phyloP scores from a whole-genome alignment of 2,329 filamentous ascomycete species.

The Scytalidium lignicola region DNA sequence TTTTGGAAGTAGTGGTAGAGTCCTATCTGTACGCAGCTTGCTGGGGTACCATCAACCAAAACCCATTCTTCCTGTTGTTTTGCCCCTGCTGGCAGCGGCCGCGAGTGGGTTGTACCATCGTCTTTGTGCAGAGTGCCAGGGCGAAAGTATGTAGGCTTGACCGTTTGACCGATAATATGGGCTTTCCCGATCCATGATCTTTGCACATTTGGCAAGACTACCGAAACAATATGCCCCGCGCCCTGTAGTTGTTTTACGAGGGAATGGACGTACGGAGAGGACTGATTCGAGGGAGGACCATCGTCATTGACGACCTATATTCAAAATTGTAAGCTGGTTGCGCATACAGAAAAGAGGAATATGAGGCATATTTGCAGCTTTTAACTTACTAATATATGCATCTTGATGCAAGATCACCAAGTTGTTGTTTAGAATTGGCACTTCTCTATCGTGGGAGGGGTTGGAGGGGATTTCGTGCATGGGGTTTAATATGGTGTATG shows the following conservation, averaged over 20 bases:
- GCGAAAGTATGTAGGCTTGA: slow-evolving; percentile 81
- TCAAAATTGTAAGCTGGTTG: background rate
- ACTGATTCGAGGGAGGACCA: slow-evolving; percentile 71
- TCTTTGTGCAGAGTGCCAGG: slow-evolving; percentile 55
- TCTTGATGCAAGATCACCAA: slow-evolving; percentile 18
- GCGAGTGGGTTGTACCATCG: slow-evolving; percentile 61
- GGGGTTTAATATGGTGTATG: background rate
- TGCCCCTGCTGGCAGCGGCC: slow-evolving; percentile 44
- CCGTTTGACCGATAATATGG: slow-evolving; percentile 85
- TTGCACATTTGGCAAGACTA: slow-evolving; percentile 85
- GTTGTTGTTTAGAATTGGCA: background rate
- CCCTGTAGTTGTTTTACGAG: slow-evolving; percentile 65
- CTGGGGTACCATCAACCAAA: slow-evolving; percentile 74
- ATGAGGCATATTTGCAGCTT: background rate
- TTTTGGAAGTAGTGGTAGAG: slow-evolving; percentile 74
- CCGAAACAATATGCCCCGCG: slow-evolving; percentile 81
- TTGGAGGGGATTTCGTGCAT: background rate
- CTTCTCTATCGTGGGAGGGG: background rate
- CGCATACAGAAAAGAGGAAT: background rate
- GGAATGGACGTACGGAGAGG: slow-evolving; percentile 75
- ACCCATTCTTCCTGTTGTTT: slow-evolving; percentile 70
- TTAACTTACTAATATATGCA: slow-evolving; percentile 46
- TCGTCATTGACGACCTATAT: slow-evolving; percentile 66
- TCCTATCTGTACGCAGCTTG: slow-evolving; percentile 76
- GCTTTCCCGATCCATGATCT: slow-evolving; percentile 98